Evolutionary conservation across 169 alveolate genomes (phyloP), one percentile per base, ranked within the genome.

Genomic region (Blepharisma undulans): DNA sequence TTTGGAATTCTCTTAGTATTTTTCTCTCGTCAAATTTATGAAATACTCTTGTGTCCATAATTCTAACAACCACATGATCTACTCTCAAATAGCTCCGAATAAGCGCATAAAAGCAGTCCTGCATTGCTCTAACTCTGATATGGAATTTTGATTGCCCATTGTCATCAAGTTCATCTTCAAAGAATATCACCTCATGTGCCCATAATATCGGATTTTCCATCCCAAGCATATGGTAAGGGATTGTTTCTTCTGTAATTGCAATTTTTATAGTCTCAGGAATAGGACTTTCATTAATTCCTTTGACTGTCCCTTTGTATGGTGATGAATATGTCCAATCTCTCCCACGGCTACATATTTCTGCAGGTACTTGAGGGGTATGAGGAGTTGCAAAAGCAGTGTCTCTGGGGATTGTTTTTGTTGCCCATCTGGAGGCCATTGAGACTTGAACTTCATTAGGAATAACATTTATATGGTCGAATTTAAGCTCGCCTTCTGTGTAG

Each of bases 61-160:
- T 96, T 86, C 99, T 93, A 22, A 97, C 96, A 16, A 93, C 10
- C 7, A 97, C 99, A 88, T 96, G 97, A 93, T 96, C 98, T 29
- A 97, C 97, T 96, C 98, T 96, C 78, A 97, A 76, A 88, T 97
- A 97, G 87, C 93, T 94, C 87, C 99, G 90, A 74, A 96, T 82
- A 29, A 97, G 90, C n/a, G 95, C 97, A 93, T 94, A 97, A 92
- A 94, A 97, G 74, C 99, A 97, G 72, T 97, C 99, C 82, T 91
- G 92, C 99, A 97, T 97, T 6, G 96, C 94, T 94, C 99, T 96
- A 87, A 96, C 95, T 91, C 99, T 95, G 59, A 96, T 90, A 92
- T 91, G 92, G 60, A 93, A 88, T 76, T 93, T 94, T 22, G 94
- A 84, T 22, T 90, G 76, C 48, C 97, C 96, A 90, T 92, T 91